phyloP scores from a whole-genome alignment of 768 basidiomycete genomes.

The Lentinula guzmanii region DNA sequence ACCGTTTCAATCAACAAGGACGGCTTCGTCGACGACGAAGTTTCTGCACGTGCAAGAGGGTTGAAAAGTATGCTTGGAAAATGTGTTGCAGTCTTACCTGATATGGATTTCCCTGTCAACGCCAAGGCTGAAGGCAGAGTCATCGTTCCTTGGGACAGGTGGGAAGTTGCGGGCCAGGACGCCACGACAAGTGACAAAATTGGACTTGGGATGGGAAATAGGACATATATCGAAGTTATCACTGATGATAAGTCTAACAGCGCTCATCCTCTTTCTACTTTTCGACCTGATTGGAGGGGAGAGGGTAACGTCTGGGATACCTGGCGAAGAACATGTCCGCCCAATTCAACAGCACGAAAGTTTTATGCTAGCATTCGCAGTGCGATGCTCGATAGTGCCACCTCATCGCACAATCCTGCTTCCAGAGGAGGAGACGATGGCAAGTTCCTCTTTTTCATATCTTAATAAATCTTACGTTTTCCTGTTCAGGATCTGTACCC shows the following conservation, averaged over 20 bases:
- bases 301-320: constrained; percentile 91
- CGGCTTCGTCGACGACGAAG: constrained; percentile 60
- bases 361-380: constrained; percentile 75
- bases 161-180: constrained; percentile 1
- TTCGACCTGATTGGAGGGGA: constrained; percentile 80
- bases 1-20: constrained; percentile 50
- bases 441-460: not conserved
- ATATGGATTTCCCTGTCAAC: constrained; percentile 95
- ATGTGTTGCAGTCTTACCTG: constrained; percentile 55
- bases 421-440: not conserved
- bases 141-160: constrained; percentile 83
- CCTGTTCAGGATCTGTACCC: constrained; percentile 7
- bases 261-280: constrained; percentile 23
- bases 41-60: constrained; percentile 71
- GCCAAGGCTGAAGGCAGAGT: constrained; percentile 91
- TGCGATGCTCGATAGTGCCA: constrained; percentile 21
- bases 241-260: not conserved
- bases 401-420: not conserved
- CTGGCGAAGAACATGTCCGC: constrained; percentile 86
- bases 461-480: too few relatives aligned
- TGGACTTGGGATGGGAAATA: not conserved
- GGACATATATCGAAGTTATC: not conserved
- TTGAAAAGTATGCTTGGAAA: constrained; percentile 66
- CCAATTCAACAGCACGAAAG: constrained; percentile 71
- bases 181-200: not conserved